A percentile compares a stretch with the other conserved stretches of the same genome.
Evolutionary conservation across 768 basidiomycete genomes (phyloP).

Genomic region (Multifurca ochricompacta): DNA sequence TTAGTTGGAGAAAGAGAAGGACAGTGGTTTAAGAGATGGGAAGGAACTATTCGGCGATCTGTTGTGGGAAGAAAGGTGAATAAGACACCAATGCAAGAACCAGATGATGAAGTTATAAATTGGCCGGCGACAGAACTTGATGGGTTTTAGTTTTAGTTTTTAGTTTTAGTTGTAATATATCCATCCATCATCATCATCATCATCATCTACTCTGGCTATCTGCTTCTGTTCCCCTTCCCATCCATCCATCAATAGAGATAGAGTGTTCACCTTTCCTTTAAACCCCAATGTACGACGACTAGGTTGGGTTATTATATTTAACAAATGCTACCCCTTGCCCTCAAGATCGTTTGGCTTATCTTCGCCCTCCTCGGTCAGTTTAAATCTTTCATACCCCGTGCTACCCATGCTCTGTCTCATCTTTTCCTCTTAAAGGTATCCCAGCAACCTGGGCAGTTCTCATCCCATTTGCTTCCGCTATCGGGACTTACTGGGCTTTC

Average conservation of each 20-base stretch:
- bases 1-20: conserved; percentile 60
- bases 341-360: conserved; percentile 20
- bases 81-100: conserved; percentile 13
- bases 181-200: too few species aligned
- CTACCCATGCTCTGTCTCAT: neutral
- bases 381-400: neutral
- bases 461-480: conserved; percentile 36
- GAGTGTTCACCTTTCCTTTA: too few species aligned
- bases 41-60: conserved; percentile 53
- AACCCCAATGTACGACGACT: too few species aligned
- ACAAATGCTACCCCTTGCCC: conserved; percentile 13
- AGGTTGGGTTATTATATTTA: neutral
- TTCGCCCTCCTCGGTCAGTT: conserved; percentile 5
- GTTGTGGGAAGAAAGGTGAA: conserved; percentile 31
- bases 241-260: too few species aligned
- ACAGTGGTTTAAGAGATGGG: conserved; percentile 76
- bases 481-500: conserved; percentile 42
- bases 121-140: conserved; percentile 1
- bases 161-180: too few species aligned
- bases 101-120: conserved; percentile 13
- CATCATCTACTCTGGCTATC: neutral
- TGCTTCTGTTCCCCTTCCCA: too few species aligned
- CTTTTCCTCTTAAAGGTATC: neutral
- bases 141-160: neutral
- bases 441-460: conserved; percentile 36